Conservation (phyloP, 2,329 filamentous ascomycete species). For the Pseudofabraea citricarpa region DNA sequence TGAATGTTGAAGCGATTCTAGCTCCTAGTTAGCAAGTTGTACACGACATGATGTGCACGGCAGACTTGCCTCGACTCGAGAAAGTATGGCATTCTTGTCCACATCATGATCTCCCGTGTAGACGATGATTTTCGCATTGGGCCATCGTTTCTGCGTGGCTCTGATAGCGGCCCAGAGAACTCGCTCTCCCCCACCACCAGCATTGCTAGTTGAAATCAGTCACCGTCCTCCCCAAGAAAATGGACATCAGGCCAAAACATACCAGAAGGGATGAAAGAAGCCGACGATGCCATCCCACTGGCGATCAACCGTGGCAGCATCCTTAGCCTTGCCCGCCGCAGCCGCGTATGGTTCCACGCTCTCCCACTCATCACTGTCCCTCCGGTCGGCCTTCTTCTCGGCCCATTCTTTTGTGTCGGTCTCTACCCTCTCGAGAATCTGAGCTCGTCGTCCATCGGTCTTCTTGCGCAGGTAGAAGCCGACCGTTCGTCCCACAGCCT, state of each 20-base stretch:
- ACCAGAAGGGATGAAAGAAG: constrained; percentile 99
- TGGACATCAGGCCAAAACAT: constrained; percentile 23
- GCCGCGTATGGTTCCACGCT: constrained; percentile 53
- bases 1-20: constrained; percentile 88
- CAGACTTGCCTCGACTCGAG: constrained; percentile 61
- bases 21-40: constrained; percentile 3
- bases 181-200: constrained; percentile 89
- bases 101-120: constrained; percentile 95
- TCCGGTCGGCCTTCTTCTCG: constrained; percentile 22
- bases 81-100: constrained; percentile 73
- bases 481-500: constrained; percentile 33
- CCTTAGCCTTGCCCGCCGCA: constrained; percentile 33
- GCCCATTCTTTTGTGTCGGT: constrained; percentile 28
- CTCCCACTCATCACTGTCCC: constrained; percentile 63
- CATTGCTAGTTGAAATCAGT: constrained; percentile 63
- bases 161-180: constrained; percentile 95
- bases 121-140: constrained; percentile 81
- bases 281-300: constrained; percentile 83
- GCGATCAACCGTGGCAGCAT: constrained; percentile 40
- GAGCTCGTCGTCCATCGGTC: constrained; percentile 55
- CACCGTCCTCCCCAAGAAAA: constrained; percentile 3
- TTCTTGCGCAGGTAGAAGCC: constrained; percentile 60
- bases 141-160: constrained; percentile 85
- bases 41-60: not conserved
- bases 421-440: constrained; percentile 48